Conservation (phyloP, 306 rosid species). For the Delonix regia region DNA sequence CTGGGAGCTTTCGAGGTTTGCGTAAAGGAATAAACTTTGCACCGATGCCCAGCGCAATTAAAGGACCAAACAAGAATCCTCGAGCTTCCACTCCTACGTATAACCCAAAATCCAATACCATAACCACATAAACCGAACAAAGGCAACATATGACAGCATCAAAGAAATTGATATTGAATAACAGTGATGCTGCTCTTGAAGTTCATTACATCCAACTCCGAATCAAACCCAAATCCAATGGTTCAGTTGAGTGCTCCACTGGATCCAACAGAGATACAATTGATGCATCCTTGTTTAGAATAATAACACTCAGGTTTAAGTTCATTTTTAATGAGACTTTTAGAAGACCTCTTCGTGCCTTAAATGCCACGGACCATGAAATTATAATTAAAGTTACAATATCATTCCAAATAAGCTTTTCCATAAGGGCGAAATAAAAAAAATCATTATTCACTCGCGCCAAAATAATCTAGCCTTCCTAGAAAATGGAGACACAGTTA, state of each 20-base stretch:
- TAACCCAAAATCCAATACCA: constrained; percentile 6
- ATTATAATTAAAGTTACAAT: neutral
- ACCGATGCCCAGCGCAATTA: constrained; percentile 90
- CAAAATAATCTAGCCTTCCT: neutral
- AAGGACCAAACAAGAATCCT: constrained; percentile 95
- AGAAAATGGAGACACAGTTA: neutral
- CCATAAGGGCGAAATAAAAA: neutral
- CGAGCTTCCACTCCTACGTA: constrained; percentile 90
- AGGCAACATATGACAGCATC: neutral
- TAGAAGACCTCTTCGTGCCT: neutral
- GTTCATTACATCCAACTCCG: constrained; percentile 4
- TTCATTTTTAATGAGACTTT: neutral
- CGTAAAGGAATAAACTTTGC: constrained; percentile 97
- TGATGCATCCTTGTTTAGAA: constrained; percentile 3
- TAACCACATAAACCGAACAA: constrained; percentile 26
- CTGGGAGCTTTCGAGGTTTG: constrained; percentile 97
- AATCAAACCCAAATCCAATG: neutral
- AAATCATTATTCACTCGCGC: neutral
- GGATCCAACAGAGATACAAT: neutral
- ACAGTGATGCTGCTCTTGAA: neutral
- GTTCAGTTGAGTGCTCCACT: neutral
- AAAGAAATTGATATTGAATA: neutral
- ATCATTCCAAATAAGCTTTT: neutral
- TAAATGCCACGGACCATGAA: neutral
- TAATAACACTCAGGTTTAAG: neutral